A percentile compares a stretch with the other conserved stretches of the same genome.
Evolutionary conservation across 495 filamentous ascomycete species (phyloP).

Genomic region (Penicillium paradoxum): DNA sequence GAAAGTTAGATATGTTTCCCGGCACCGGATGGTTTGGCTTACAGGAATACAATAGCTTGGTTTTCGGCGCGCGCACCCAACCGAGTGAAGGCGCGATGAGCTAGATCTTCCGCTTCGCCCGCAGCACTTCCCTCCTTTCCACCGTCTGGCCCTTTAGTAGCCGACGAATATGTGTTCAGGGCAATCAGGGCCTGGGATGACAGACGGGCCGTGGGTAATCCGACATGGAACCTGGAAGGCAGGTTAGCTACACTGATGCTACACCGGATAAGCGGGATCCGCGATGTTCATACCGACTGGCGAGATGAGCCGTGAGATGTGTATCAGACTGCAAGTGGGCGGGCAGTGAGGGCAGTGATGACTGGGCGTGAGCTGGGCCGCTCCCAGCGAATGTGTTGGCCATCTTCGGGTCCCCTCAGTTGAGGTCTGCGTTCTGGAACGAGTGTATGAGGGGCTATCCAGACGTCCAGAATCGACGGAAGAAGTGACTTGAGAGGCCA

Average conservation of each 20-base stretch:
- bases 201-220: constrained; percentile 76
- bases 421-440: constrained; percentile 10
- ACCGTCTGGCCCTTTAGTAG: constrained; percentile 83
- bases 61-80: constrained; percentile 88
- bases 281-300: constrained; percentile 58
- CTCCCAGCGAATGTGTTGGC: constrained; percentile 31
- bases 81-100: constrained; percentile 73
- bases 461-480: constrained; percentile 4
- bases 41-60: constrained; percentile 90
- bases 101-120: constrained; percentile 84
- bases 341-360: constrained; percentile 82
- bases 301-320: constrained; percentile 89
- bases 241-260: constrained; percentile 14
- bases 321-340: constrained; percentile 94
- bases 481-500: constrained; percentile 1
- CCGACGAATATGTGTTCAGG: constrained; percentile 87
- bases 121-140: constrained; percentile 78
- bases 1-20: background rate
- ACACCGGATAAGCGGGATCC: background rate
- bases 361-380: constrained; percentile 69
- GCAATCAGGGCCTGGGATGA: constrained; percentile 87
- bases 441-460: constrained; percentile 16
- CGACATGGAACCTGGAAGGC: constrained; percentile 66
- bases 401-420: constrained; percentile 30
- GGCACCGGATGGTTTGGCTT: constrained; percentile 33